Base-by-base conservation (phyloP, 1,139 yeast species). In the Blastobotrys petasosporus region DNA sequence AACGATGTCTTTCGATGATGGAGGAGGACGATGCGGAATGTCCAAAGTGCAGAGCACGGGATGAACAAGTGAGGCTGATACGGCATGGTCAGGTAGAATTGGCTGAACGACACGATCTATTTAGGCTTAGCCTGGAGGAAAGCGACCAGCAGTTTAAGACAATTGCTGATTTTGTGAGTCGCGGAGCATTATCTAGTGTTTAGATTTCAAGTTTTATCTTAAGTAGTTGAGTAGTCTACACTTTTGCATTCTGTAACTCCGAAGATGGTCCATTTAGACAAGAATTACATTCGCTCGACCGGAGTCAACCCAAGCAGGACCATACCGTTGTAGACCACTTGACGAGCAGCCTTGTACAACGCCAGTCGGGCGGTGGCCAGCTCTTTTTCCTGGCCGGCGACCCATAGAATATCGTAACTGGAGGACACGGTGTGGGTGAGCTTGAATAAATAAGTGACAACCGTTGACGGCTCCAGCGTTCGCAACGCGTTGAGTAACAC, bases 371-470 rank as follows among this genome's bases (percentile, higher is more conserved):
- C 97, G 50, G 77, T 68, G 46, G 97, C 94, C 63, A 92, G 73
- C 46, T 85, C 88, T 63, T 79, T 79, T 57, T 84, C 86, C 72
- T 94, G 98, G 53, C 97, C 97, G 54, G 95, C 87, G 56, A 94
- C 98, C 96, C 98, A 88, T 66, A 94, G 75, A 47, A 86, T 82
- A 64, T 90, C 96, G 70, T 92, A 92, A 70, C 97, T 86, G 33
- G 94, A 86, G 11, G 97, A 90, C 37, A 94, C 96, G 67, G 82
- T 83, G 65, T 94, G 98, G 16, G 97, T 80, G 61, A 92, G 76
- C 68, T 77, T 84, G 79, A 94, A 92, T 65, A 92, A 76, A 68
- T 88, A 92, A 12, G 98, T 92, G 52, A 92, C 97, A 49, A 94
- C 74, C 16, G 97, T 90, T 13, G 96, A 82, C 46, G 99, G 97